These are phyloP conservation scores for Pestalotiopsis sp. DNA, from an alignment of 2,329 filamentous ascomycete genomes.

Conservation along the genomic window DNA sequence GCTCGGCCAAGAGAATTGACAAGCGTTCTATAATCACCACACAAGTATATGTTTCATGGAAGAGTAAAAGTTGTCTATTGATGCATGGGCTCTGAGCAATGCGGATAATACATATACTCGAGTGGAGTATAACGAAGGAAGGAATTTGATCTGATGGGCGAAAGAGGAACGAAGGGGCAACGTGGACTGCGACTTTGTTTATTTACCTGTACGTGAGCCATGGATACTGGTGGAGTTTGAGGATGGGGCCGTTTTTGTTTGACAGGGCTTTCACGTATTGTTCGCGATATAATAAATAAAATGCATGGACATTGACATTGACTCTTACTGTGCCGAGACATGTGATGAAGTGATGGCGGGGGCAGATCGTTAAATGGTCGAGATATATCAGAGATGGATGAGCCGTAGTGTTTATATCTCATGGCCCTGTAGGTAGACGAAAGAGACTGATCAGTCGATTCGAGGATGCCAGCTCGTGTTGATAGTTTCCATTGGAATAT, in stretches of 20 bases:
- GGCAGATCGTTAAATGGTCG: not conserved
- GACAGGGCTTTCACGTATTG: not conserved
- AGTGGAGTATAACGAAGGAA: not conserved
- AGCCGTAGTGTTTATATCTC: too few relatives aligned
- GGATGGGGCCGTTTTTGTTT: not conserved
- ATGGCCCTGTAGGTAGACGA: too few relatives aligned
- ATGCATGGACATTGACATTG: not conserved
- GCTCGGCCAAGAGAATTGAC: not conserved
- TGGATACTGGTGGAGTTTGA: constrained; percentile 9
- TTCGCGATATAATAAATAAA: constrained; percentile 5
- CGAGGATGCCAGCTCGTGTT: too few relatives aligned
- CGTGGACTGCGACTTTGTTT: not conserved
- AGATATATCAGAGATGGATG: too few relatives aligned
- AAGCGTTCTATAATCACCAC: not conserved
- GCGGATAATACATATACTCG: not conserved
- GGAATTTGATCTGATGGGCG: not conserved
- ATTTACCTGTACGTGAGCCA: not conserved
- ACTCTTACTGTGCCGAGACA: not conserved
- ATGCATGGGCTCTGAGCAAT: not conserved
- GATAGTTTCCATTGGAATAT: not conserved
- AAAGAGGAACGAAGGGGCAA: not conserved
- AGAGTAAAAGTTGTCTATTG: not conserved
- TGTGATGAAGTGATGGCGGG: not conserved
- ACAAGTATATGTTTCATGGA: not conserved
- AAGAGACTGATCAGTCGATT: too few relatives aligned